Percentiles rank a stretch among this genome's conserved stretches.
Conservation (phyloP, 2,329 filamentous ascomycete genomes). For the Zymoseptoria tritici region DNA sequence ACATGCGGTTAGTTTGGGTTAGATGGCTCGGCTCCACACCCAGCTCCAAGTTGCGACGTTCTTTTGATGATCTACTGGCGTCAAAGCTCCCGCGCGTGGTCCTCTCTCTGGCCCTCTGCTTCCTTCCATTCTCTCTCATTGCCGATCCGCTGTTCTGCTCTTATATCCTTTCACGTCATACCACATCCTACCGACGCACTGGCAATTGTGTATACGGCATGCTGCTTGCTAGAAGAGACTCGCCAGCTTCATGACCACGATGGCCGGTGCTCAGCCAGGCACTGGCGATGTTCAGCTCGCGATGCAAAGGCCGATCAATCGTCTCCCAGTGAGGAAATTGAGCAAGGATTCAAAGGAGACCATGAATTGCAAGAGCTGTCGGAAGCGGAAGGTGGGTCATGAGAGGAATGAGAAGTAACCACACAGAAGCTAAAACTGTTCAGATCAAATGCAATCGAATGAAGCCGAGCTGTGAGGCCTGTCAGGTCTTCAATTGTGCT, state of each 20-base stretch:
- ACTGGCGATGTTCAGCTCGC: conserved; percentile 20
- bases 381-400: conserved; percentile 71
- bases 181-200: background rate
- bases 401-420: background rate
- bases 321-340: conserved; percentile 62
- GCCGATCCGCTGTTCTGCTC: background rate
- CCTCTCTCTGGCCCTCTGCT: background rate
- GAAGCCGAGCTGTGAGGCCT: conserved; percentile 78
- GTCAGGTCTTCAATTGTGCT: conserved; percentile 78
- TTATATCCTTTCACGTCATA: background rate
- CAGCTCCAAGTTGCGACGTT: background rate
- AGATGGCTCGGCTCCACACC: background rate
- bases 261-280: conserved; percentile 15
- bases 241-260: conserved; percentile 2
- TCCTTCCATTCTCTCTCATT: background rate
- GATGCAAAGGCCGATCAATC: conserved; percentile 71
- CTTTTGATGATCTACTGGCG: background rate
- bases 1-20: background rate
- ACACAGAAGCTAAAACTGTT: background rate
- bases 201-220: background rate
- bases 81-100: background rate
- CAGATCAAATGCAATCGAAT: conserved; percentile 90
- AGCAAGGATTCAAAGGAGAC: conserved; percentile 74
- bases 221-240: background rate
- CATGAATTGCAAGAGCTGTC: conserved; percentile 94